Conservation (phyloP, 257 asterid genomes). For the Cynanchum wilfordii region DNA sequence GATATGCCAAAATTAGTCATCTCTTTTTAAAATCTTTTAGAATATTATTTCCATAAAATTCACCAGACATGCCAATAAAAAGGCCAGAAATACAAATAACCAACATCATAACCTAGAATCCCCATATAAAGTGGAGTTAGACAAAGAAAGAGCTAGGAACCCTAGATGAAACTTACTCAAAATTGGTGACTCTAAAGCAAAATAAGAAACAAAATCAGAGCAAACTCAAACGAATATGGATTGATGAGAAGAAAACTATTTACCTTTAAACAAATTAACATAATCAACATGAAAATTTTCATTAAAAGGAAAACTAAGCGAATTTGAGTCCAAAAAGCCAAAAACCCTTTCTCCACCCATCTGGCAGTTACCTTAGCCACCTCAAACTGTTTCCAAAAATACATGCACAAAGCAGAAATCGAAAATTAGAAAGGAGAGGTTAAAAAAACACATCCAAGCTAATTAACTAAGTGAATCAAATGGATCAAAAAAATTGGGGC, state of each 20-base stretch:
- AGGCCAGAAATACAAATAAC: background rate
- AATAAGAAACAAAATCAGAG: background rate
- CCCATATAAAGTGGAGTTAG: background rate
- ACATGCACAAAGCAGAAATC: background rate
- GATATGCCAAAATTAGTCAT: background rate
- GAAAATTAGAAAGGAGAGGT: background rate
- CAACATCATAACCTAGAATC: background rate
- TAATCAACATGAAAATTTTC: background rate
- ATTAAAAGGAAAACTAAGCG: background rate
- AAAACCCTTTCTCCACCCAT: background rate
- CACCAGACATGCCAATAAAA: background rate
- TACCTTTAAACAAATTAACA: background rate
- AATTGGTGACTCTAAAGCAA: background rate
- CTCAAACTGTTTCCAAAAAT: background rate
- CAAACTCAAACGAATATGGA: background rate
- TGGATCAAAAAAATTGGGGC: background rate
- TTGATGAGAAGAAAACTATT: background rate
- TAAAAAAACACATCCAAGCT: background rate
- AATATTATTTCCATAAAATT: background rate
- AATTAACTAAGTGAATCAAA: constrained; percentile 6
- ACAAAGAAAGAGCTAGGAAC: background rate
- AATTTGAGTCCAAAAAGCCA: background rate
- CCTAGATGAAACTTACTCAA: background rate
- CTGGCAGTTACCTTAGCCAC: background rate
- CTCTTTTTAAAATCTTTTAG: background rate